Evolutionary conservation across 108 stramenopile genomes (phyloP), one percentile per base, ranked within the genome.

Genomic region (Skeletonema potamos): DNA sequence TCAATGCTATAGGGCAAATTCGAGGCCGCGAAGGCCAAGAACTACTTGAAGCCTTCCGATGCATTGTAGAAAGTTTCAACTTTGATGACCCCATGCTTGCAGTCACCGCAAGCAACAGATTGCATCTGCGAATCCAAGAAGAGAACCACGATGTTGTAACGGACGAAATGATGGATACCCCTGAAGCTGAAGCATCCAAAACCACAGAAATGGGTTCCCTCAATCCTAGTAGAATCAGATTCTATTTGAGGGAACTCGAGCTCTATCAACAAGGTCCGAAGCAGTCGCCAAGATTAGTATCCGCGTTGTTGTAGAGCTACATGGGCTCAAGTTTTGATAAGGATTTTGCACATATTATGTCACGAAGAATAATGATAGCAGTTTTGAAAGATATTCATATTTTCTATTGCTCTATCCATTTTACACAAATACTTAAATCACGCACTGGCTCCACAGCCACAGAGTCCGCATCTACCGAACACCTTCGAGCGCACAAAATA

Each of bases 1-100:
- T 81, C 27, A 84, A 81, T 61, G 66, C 79, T n/a, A 28, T 83
- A 26, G 73, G 74, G 29, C 62, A 37, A 39, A 22, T 32, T n/a
- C 18, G 13, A 6, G 18, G 34, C 22, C 17, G 18, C 6, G 60
- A 36, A 17, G 12, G 36, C 18, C 33, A 33, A n/a, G 60, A 41
- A 41, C 39, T 41, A 11, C 39, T 41, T 15, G 15, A 41, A 41
- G 39, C 39, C 39, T 41, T 10, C 15, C 39, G 15, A 41, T 41
- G 39, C 15, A 41, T 41, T 15, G 3, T 41, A 3, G 39, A 41
- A 41, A n/a, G 39, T 10, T 41, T 41, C 39, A 15, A 41, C 15
- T 41, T 41, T 41, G 39, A 41, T n/a, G 3, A n/a, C 15, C 15
- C 39, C 15, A 4, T n/a, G 3, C 15, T 41, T 41, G 15, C n/a